Percentiles rank a stretch among this genome's conserved stretches.
phyloP scores from a whole-genome alignment of 2,329 filamentous ascomycete species.

The Colletotrichum navitas region DNA sequence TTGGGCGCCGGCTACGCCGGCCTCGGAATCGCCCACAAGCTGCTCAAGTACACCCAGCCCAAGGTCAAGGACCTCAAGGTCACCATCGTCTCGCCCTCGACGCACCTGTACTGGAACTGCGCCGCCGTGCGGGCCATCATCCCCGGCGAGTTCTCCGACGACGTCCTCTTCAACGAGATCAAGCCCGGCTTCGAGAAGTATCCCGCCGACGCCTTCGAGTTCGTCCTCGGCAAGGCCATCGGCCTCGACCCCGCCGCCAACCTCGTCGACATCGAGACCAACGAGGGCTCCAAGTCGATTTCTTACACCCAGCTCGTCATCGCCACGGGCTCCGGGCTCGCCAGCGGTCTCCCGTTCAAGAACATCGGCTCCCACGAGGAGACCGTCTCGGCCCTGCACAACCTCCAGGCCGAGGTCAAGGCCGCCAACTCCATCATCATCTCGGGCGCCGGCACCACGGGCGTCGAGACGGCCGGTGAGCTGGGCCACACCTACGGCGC shows the following conservation, averaged over 20 bases:
- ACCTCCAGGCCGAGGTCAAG: constrained; percentile 46
- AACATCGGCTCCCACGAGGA: constrained; percentile 59
- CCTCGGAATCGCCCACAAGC: constrained; percentile 63
- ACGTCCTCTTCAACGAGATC: constrained; percentile 55
- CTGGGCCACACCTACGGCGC: constrained; percentile 50
- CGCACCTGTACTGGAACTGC: constrained; percentile 64
- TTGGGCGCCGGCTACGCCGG: constrained; percentile 63
- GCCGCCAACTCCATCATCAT: constrained; percentile 52
- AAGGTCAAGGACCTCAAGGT: constrained; percentile 55
- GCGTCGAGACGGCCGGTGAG: constrained; percentile 55
- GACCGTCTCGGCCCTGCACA: constrained; percentile 52
- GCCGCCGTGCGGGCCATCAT: constrained; percentile 62
- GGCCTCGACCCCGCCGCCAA: constrained; percentile 57
- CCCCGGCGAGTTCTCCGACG: constrained; percentile 59
- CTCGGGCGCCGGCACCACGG: constrained; percentile 55
- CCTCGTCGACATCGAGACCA: constrained; percentile 56
- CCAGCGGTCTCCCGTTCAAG: constrained; percentile 61
- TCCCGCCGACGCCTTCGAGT: constrained; percentile 61
- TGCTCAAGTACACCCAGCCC: constrained; percentile 58
- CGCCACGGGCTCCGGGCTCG: constrained; percentile 64
- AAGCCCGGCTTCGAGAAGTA: constrained; percentile 63
- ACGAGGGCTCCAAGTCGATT: constrained; percentile 53
- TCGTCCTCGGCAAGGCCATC: constrained; percentile 63
- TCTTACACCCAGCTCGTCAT: constrained; percentile 66
- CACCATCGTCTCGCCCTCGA: constrained; percentile 61